A percentile compares a stretch with the other conserved stretches of the same genome.
Conservation (phyloP, 2,329 filamentous ascomycete species). For the Hymenoscyphus fraxineus region DNA sequence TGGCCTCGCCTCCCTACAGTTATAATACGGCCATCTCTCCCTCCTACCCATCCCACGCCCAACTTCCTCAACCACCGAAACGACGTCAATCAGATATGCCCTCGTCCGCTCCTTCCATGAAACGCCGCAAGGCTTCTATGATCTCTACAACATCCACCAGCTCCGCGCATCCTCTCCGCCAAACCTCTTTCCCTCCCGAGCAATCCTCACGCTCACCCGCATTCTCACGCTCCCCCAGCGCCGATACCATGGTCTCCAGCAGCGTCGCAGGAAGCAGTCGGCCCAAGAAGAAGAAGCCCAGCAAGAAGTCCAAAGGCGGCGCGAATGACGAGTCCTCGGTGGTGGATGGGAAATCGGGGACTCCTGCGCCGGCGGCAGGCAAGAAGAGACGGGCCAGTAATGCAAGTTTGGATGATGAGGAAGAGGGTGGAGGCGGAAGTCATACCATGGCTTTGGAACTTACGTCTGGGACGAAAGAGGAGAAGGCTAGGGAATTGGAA, state of each 20-base stretch:
- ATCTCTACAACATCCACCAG: constrained; percentile 50
- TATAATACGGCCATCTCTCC: constrained; percentile 45
- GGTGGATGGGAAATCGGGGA: constrained; percentile 42
- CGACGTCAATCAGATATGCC: constrained; percentile 58
- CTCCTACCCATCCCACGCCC: constrained; percentile 48
- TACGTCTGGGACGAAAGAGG: constrained; percentile 61
- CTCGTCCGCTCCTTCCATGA: constrained; percentile 47
- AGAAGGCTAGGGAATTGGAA: constrained; percentile 59
- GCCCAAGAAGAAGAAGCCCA: constrained; percentile 54
- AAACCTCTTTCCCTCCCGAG: constrained; percentile 76
- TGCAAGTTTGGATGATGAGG: constrained; percentile 53
- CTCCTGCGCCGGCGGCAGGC: constrained; percentile 40
- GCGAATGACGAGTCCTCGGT: constrained; percentile 49
- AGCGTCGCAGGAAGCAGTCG: constrained; percentile 53
- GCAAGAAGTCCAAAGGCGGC: constrained; percentile 54
- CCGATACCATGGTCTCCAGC: constrained; percentile 59
- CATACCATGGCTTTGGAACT: constrained; percentile 51
- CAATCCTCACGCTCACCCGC: constrained; percentile 38
- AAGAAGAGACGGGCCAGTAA: constrained; percentile 40
- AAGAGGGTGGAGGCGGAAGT: constrained; percentile 37
- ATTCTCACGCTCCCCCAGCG: constrained; percentile 62
- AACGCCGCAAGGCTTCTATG: constrained; percentile 68
- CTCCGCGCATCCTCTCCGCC: constrained; percentile 67
- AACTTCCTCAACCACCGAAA: constrained; percentile 55
- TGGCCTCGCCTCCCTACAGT: constrained; percentile 32